Conservation (phyloP, 139 green algal species). For the Yamagishiella unicocca region DNA sequence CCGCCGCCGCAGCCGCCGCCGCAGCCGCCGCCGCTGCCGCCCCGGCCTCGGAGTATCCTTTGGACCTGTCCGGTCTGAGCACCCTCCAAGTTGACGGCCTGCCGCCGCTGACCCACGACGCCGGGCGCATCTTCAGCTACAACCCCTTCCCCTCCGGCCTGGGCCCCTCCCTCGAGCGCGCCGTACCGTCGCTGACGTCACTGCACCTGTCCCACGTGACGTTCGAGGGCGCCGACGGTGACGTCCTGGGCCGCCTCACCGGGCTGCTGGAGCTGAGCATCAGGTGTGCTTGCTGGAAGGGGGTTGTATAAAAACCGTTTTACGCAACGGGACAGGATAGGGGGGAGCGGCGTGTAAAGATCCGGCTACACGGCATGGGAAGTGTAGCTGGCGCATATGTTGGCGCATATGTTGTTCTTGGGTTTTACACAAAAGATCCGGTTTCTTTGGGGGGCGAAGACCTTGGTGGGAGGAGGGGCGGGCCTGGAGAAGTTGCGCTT, state of each 20-base stretch:
- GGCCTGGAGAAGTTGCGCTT: no score
- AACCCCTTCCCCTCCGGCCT: constrained; percentile 10
- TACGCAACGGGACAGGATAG: no score
- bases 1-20: background rate
- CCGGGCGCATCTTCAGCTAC: background rate
- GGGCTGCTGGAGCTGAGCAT: constrained; percentile 32
- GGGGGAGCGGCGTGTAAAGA: background rate
- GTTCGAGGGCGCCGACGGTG: background rate
- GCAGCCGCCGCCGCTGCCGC: background rate
- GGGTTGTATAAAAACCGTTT: no score
- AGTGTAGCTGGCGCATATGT: no score
- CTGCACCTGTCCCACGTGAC: constrained; percentile 7
- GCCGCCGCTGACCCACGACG: background rate
- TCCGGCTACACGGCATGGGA: no score
- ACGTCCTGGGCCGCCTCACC: constrained; percentile 13
- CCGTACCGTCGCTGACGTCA: background rate
- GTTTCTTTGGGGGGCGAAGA: no score
- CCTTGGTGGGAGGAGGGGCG: no score
- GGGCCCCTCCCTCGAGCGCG: background rate
- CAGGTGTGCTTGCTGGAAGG: constrained; percentile 3
- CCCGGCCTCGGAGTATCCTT: background rate
- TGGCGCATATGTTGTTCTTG: background rate
- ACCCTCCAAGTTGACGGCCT: background rate
- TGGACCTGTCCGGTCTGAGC: background rate
- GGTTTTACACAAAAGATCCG: background rate